Conservation (phyloP, 1,284 basidiomycete genomes). For the Coniferiporia sulphurascens region DNA sequence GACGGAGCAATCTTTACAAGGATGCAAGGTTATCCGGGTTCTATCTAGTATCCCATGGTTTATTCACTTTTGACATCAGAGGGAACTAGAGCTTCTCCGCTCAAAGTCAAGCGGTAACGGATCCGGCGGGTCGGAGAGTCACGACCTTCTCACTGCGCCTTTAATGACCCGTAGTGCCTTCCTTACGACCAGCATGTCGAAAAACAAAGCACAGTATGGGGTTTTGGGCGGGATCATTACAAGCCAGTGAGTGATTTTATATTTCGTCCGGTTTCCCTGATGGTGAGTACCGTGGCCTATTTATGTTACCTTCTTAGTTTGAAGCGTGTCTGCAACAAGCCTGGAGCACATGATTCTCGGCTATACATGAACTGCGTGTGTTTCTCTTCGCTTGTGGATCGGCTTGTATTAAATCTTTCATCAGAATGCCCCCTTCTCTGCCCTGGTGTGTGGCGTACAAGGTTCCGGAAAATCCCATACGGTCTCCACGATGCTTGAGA, state of each 20-base stretch:
- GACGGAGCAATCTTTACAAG: too few relatives aligned
- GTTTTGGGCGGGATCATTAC: constrained; percentile 28
- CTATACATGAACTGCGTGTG: constrained; percentile 31
- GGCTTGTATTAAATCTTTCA: background rate
- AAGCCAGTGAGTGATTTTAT: constrained; percentile 23
- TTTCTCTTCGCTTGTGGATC: constrained; percentile 5
- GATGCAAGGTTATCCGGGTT: too few relatives aligned
- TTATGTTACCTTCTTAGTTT: too few relatives aligned
- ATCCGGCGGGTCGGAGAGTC: constrained; percentile 1
- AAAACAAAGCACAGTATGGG: constrained; percentile 25
- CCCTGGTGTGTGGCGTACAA: constrained; percentile 53
- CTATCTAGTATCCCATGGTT: too few relatives aligned
- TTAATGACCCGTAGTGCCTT: constrained; percentile 30
- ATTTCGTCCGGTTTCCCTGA: too few relatives aligned
- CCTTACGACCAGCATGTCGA: constrained; percentile 18
- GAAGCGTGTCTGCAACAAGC: too few relatives aligned
- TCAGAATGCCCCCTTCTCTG: constrained; percentile 57
- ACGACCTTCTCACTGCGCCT: constrained; percentile 30
- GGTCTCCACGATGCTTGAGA: constrained; percentile 58
- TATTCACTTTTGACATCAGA: too few relatives aligned
- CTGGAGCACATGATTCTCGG: constrained; percentile 15
- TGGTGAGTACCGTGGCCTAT: background rate
- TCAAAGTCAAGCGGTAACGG: too few relatives aligned
- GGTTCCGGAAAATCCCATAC: constrained; percentile 71
- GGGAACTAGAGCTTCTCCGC: too few relatives aligned